Conservation (phyloP, 2,329 filamentous ascomycete species). For the Fusarium liriodendri region DNA sequence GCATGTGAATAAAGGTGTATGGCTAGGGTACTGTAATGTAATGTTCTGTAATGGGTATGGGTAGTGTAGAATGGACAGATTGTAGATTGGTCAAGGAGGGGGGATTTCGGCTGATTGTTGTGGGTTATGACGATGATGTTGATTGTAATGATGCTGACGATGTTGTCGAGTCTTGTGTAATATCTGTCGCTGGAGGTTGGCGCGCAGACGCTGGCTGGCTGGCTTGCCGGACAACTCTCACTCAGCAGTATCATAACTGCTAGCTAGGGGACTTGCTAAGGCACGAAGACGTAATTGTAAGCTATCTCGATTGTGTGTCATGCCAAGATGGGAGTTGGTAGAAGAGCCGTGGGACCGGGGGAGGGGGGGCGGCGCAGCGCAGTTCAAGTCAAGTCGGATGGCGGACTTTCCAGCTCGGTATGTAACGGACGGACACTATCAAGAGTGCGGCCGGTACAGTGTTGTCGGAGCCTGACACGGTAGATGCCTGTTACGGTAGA, state of each 20-base stretch:
- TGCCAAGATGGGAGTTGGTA: slow-evolving; percentile 37
- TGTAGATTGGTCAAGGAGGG: background rate
- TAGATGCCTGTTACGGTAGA: background rate
- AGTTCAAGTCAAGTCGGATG: background rate
- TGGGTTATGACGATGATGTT: background rate
- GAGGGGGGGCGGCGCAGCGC: background rate
- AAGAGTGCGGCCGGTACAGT: slow-evolving; percentile 5
- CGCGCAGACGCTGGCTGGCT: background rate
- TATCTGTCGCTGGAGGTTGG: background rate
- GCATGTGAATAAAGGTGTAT: slow-evolving; percentile 15
- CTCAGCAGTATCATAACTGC: background rate
- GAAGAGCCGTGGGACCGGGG: slow-evolving; percentile 14
- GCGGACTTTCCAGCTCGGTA: slow-evolving; percentile 21
- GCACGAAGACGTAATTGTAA: slow-evolving; percentile 30
- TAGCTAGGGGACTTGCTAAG: slow-evolving; percentile 17
- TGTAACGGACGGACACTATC: slow-evolving; percentile 25
- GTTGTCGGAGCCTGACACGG: slow-evolving; percentile 1
- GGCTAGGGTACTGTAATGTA: background rate
- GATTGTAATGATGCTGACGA: background rate
- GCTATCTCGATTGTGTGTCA: slow-evolving; percentile 40
- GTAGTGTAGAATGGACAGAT: background rate
- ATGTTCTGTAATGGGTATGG: background rate
- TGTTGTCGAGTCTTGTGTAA: background rate
- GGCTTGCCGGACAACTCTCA: background rate
- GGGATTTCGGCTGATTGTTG: background rate